Base-by-base conservation (phyloP, 225 moss, liverwort and hornwort genomes). In the Marchantia polymorpha region DNA sequence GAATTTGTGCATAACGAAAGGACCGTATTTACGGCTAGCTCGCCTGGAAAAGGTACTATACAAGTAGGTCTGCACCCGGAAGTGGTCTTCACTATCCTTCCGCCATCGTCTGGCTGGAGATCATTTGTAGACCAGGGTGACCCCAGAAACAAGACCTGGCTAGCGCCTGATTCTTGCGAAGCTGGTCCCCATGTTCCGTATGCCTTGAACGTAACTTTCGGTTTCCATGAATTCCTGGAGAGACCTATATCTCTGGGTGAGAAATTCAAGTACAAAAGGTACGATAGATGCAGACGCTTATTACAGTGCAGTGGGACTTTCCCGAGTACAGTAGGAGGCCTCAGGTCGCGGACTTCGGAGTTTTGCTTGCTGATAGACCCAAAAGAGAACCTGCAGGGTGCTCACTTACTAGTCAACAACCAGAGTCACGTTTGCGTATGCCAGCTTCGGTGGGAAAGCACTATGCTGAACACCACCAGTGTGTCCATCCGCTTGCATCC, bases 141-240 rank as follows among this genome's bases (percentile, higher is more conserved):
- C 59, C 58, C 59, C 39, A 75, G 75, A 22, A 75, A 75, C 39
- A 59, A 75, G 59, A 75, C 75, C 20, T 75, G 75, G 75, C 59
- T 75, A 0, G 58, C 75, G 10, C 75, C 54, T 59, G 46, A 14
- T 26, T 27, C 56, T 27, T 75, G 75, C 59, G 39, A 39, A 39
- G 39, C 39, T 5, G 39, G 39, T 39, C 59, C 58, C 3, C 12
- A 16, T 58, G 20, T 75, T 20, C 58, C 75, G 16, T 39, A 75
- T 56, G 29, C 22, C 20, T 46, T 59, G 29, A 58, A 39, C 27
- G 58, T 26, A 59, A 39, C 75, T 6, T 46, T 75, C 31, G 50
- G 23, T 77, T 48, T 20, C 2, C 23, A 26, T 64, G 49, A 64
- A 47, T 77, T 49, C 22, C 64, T 64, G n/a, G 64, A 64, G 77